phyloP scores from a whole-genome alignment of 495 filamentous ascomycete species.

The Neurospora sp. region DNA sequence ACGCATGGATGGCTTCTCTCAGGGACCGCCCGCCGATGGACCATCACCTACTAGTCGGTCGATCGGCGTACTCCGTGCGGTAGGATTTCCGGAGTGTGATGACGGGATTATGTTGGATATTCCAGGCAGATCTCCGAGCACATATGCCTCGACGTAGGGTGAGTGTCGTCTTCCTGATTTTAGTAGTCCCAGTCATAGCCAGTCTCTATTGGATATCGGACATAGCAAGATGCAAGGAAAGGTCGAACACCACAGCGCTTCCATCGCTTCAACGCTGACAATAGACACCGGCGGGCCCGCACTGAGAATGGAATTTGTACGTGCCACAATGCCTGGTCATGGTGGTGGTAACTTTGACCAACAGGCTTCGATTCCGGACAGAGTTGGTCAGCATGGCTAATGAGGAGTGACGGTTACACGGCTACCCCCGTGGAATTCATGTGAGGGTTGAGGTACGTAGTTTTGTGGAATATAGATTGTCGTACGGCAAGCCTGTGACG shows the following conservation, averaged over 20 bases:
- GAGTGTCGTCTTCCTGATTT: no score
- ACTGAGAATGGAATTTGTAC: neutral
- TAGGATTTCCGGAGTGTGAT: neutral
- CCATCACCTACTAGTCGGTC: neutral
- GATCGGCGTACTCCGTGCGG: neutral
- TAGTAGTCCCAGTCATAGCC: neutral
- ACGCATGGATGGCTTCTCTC: neutral
- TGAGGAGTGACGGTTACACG: neutral
- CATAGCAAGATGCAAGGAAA: neutral
- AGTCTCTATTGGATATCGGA: neutral
- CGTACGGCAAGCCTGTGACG: neutral
- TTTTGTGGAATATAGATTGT: neutral
- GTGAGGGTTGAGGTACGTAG: neutral
- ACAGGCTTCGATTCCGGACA: neutral
- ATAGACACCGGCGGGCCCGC: neutral
- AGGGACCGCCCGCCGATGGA: neutral
- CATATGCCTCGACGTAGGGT: no score
- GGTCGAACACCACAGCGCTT: neutral
- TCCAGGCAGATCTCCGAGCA: neutral
- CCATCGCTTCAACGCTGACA: neutral
- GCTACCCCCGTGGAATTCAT: neutral
- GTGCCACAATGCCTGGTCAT: neutral
- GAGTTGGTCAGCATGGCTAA: neutral
- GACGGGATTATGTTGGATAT: neutral
- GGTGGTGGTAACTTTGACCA: neutral